phyloP scores from a whole-genome alignment of 1,284 basidiomycete genomes.

The Sporisorium exsertum region DNA sequence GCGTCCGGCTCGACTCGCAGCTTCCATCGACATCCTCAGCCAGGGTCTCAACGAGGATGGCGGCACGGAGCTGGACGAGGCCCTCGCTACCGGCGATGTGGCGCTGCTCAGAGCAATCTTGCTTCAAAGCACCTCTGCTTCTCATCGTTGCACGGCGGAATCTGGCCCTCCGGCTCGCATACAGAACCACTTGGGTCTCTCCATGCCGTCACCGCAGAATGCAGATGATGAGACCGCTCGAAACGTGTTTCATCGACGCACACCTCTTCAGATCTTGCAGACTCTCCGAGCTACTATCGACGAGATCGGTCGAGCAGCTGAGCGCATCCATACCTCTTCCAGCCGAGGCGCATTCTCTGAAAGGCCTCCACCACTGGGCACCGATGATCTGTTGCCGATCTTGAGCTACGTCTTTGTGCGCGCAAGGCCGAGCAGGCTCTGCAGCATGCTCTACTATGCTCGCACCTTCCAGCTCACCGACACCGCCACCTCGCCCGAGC shows the following conservation, averaged over 20 bases:
- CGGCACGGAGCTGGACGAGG: conserved; percentile 25
- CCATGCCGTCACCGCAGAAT: background rate
- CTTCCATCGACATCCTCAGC: conserved; percentile 20
- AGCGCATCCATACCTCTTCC: conserved; percentile 15
- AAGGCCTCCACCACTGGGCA: conserved; percentile 25
- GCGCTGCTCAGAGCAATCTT: conserved; percentile 5
- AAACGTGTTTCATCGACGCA: conserved; percentile 26
- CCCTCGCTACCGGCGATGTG: conserved; percentile 16
- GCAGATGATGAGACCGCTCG: background rate
- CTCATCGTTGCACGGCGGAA: background rate
- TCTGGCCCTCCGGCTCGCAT: background rate
- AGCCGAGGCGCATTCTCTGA: conserved; percentile 7
- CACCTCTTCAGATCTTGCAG: conserved; percentile 42
- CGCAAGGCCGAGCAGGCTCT: conserved; percentile 22
- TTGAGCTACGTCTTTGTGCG: conserved; percentile 39
- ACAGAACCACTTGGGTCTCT: conserved; percentile 14
- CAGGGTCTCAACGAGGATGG: conserved; percentile 28
- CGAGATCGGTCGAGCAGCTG: conserved; percentile 32
- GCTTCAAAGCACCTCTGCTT: background rate
- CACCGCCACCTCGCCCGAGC: conserved; percentile 26
- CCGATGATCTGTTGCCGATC: conserved; percentile 44
- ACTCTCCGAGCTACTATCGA: conserved; percentile 40
- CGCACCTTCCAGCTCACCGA: conserved; percentile 39
- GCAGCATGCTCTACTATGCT: conserved; percentile 47
- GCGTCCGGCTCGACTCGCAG: conserved; percentile 19